Percentiles rank a stretch among this genome's conserved stretches.
phyloP scores from a whole-genome alignment of 169 alveolate genomes.

The Plasmodium coatneyi region DNA sequence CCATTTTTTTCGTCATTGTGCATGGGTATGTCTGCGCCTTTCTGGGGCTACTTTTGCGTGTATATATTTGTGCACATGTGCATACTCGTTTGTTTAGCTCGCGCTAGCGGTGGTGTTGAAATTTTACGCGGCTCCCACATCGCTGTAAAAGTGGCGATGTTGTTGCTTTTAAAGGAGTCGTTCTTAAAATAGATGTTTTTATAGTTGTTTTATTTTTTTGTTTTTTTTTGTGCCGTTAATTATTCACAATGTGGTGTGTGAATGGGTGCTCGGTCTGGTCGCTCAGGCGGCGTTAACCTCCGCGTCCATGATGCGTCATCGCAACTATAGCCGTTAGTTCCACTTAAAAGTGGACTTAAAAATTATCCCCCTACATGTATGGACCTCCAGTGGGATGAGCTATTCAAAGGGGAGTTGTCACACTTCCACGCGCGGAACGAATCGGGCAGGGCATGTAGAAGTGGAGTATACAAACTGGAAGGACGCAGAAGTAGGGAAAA shows the following conservation, averaged over 20 bases:
- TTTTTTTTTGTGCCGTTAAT: conserved; percentile 6
- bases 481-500: neutral
- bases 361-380: neutral
- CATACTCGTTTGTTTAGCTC: neutral
- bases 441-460: neutral
- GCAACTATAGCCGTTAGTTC: neutral
- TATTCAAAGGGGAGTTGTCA: neutral
- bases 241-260: neutral
- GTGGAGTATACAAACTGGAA: neutral
- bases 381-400: neutral
- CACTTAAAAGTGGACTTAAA: no score
- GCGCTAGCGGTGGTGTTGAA: neutral
- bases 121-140: neutral
- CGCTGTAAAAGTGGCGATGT: conserved; percentile 29
- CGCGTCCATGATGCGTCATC: neutral
- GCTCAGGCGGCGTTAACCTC: neutral
- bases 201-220: neutral
- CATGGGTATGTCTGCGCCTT: neutral
- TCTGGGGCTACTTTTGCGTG: no score
- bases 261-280: neutral
- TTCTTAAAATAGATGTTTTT: neutral
- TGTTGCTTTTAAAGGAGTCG: neutral
- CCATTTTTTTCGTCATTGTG: neutral
- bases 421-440: neutral
- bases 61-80: neutral